Base-by-base conservation (phyloP, 2,329 filamentous ascomycete genomes). In the Mycosphaerella sp. region DNA sequence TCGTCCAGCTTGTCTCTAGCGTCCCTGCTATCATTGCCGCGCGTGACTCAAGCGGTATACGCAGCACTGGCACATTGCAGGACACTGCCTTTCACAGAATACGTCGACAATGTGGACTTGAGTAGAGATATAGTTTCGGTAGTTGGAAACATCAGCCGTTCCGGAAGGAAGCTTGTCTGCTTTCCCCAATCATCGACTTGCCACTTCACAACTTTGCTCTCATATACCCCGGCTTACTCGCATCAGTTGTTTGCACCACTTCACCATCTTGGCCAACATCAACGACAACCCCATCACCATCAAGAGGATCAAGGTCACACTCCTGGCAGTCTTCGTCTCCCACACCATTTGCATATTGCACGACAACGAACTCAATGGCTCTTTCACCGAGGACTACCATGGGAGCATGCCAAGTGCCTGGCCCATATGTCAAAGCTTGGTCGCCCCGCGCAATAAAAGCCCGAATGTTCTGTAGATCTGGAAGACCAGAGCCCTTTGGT, bases 401-500 rank as follows among this genome's bases (percentile, higher is more conserved):
- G 0, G 93, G 93, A 55, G 91, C 89, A 74, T 98, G 93, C 91
- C 85, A 98, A 48, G 89, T 96, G 4, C 89, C 93, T 1, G 87
- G 83, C 1, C 80, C 89, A 68, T 97, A 98, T 2, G 89, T 96
- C 12, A 98, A 88, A 9, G 89, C 90, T 72, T 95, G 89, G 18
- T 79, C 77, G 2, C 82, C 84, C 44, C 77, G 80, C 1, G 87
- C 90, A 49, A 94, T 71, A 66, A 96, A 98, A 0, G 89, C 91
- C 59, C 76, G 78, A 35, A 95, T 62, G 7, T 79, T 76, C 17
- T 68, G 66, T 36, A 95, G 65, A 68, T 96, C 89, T 0, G 93
- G 91, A 14, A 88, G 68, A 0, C 84, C 84, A 60, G 65, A 76
- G 45, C 61, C 71, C 52, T 65, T 65, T 2, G 70, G 72, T 28